phyloP scores from a whole-genome alignment of 768 basidiomycete species.

The Pleurotus djamor region DNA sequence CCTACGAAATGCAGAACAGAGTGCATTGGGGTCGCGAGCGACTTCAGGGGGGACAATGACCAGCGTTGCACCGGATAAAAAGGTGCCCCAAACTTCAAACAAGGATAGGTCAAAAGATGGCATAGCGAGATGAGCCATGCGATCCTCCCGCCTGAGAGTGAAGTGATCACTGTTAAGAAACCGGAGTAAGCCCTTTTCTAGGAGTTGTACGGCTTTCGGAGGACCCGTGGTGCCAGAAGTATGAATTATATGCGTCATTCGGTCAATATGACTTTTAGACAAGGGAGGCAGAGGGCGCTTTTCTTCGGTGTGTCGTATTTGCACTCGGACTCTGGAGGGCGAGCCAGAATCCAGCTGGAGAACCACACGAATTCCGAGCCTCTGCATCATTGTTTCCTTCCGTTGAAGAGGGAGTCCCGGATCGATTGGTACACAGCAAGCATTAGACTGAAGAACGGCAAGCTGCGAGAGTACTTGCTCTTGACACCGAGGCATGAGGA shows the following conservation, averaged over 20 bases:
- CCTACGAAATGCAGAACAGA: neutral
- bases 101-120: constrained; percentile 1
- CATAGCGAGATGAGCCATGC: neutral
- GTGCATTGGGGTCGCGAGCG: neutral
- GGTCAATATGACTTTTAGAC: neutral
- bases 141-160: neutral
- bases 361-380: neutral
- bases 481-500: neutral
- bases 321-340: neutral
- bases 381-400: neutral
- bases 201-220: constrained; percentile 3
- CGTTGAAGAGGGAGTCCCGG: neutral
- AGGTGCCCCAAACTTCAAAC: neutral
- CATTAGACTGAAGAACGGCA: neutral
- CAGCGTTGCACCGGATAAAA: constrained; percentile 3
- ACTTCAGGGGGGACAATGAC: neutral
- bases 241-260: constrained; percentile 1
- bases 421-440: constrained; percentile 1
- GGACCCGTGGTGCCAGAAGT: constrained; percentile 7
- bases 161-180: neutral
- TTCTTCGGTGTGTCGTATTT: neutral
- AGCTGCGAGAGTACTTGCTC: constrained; percentile 6
- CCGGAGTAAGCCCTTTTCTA: neutral
- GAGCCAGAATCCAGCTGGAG: neutral
- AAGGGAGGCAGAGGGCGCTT: neutral